Evolutionary conservation across 2,329 filamentous ascomycete species (phyloP).

Genomic region (Dactylonectria estremocensis): DNA sequence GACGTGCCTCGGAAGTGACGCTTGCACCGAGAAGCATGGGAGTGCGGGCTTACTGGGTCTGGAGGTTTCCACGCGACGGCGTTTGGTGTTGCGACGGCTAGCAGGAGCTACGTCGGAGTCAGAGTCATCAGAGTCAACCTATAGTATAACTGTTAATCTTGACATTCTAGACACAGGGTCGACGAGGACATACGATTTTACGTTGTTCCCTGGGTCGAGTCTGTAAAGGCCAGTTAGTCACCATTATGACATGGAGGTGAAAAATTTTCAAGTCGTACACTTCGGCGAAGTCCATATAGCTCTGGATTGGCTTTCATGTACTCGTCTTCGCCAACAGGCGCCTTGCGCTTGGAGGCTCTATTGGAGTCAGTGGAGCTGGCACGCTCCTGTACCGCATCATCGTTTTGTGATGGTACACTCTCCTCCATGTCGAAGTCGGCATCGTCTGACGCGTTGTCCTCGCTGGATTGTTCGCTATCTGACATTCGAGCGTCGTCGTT

Average conservation of each 20-base stretch:
- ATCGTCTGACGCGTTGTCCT: constrained; percentile 74
- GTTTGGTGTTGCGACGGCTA: constrained; percentile 74
- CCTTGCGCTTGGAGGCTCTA: constrained; percentile 81
- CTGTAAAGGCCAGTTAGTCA: constrained; percentile 57
- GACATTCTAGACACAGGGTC: constrained; percentile 9
- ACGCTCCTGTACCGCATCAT: constrained; percentile 65
- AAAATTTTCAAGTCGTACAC: constrained; percentile 73
- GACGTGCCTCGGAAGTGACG: constrained; percentile 26
- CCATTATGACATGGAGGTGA: constrained; percentile 40
- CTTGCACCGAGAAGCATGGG: constrained; percentile 2
- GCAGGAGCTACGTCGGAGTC: constrained; percentile 79
- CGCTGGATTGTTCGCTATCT: constrained; percentile 64
- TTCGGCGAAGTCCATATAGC: constrained; percentile 93
- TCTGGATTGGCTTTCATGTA: constrained; percentile 94
- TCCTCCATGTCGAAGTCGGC: constrained; percentile 84
- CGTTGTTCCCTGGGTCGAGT: constrained; percentile 71
- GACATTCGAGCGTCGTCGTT: constrained; percentile 59
- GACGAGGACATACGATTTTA: constrained; percentile 65
- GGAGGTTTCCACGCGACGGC: constrained; percentile 78
- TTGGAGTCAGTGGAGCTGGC: constrained; percentile 81
- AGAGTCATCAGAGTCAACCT: constrained; percentile 74
- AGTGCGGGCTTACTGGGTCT: constrained; percentile 68
- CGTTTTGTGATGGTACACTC: constrained; percentile 64
- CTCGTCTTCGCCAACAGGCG: constrained; percentile 79
- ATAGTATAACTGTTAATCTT: constrained; percentile 31